Conservation (phyloP, 805 yeast genomes). For the Metschnikowia lunata region DNA sequence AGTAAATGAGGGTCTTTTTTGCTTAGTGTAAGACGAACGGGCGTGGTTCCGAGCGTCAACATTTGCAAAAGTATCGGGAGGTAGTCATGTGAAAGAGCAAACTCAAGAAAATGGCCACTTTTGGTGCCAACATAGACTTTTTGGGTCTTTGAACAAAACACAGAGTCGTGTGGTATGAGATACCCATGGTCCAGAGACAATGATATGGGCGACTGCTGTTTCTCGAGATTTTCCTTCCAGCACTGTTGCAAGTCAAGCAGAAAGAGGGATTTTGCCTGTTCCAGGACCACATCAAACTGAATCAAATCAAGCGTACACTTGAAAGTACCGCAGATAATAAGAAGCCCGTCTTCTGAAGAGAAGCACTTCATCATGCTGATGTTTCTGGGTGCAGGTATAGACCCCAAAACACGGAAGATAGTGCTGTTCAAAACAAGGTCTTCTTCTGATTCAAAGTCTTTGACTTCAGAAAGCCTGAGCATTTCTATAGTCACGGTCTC, state of each 20-base stretch:
- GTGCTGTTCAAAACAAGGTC: neutral
- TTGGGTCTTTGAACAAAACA: neutral
- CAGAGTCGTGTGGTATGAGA: conserved; percentile 8
- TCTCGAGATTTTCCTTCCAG: neutral
- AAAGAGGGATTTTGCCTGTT: neutral
- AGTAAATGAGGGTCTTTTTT: conserved; percentile 19
- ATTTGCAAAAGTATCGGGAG: conserved; percentile 13
- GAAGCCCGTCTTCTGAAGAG: neutral
- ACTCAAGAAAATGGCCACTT: conserved; percentile 26
- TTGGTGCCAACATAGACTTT: conserved; percentile 28
- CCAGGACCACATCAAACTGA: neutral
- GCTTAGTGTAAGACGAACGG: conserved; percentile 19
- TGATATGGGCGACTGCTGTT: neutral
- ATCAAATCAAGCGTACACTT: conserved; percentile 1
- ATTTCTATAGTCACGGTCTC: conserved; percentile 1
- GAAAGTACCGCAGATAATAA: conserved; percentile 5
- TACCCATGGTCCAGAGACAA: neutral
- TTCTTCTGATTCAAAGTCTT: neutral
- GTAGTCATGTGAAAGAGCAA: conserved; percentile 7
- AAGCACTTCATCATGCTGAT: conserved; percentile 5
- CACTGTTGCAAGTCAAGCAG: neutral
- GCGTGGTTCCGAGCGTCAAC: conserved; percentile 25
- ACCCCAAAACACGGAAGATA: neutral
- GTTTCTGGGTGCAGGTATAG: neutral
- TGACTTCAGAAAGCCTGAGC: neutral